Evolutionary conservation across 2,329 filamentous ascomycete genomes (phyloP).

Genomic region (Exophiala viscosa): DNA sequence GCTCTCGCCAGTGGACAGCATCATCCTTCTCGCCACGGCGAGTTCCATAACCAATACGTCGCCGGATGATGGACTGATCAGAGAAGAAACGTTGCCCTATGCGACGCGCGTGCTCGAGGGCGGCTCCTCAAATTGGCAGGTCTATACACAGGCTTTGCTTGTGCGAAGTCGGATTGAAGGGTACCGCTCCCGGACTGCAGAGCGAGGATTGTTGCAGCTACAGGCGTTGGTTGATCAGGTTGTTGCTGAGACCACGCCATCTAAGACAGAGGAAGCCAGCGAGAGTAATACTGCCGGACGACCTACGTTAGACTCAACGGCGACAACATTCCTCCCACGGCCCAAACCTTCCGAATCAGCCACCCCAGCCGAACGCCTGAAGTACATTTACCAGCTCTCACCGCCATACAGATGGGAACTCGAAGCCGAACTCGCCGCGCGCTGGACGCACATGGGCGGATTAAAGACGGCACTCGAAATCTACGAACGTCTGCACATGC

Average conservation of each 20-base stretch:
- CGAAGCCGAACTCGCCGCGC: conserved; percentile 84
- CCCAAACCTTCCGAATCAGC: conserved; percentile 74
- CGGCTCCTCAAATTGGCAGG: conserved; percentile 93
- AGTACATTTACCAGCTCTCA: conserved; percentile 77
- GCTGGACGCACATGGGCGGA: conserved; percentile 88
- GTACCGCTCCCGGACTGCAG: conserved; percentile 79
- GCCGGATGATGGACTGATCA: conserved; percentile 76
- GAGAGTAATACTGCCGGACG: no score
- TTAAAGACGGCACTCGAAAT: conserved; percentile 89
- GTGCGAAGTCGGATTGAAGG: conserved; percentile 87
- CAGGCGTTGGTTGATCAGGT: conserved; percentile 95
- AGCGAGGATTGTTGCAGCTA: conserved; percentile 84
- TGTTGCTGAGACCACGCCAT: conserved; percentile 62
- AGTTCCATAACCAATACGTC: conserved; percentile 89
- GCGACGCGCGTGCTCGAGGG: conserved; percentile 82
- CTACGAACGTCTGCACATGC: conserved; percentile 87
- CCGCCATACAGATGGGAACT: conserved; percentile 90
- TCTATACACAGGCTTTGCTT: conserved; percentile 89
- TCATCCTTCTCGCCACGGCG: conserved; percentile 73
- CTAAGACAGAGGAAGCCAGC: no score
- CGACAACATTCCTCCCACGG: conserved; percentile 77
- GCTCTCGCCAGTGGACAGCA: conserved; percentile 78
- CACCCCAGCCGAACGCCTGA: conserved; percentile 68
- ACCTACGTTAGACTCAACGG: no score
- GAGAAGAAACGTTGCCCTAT: conserved; percentile 91